A percentile compares a stretch with the other conserved stretches of the same genome.
phyloP scores from a whole-genome alignment of 2,329 filamentous ascomycete genomes.

The Fusarium mundagurra region DNA sequence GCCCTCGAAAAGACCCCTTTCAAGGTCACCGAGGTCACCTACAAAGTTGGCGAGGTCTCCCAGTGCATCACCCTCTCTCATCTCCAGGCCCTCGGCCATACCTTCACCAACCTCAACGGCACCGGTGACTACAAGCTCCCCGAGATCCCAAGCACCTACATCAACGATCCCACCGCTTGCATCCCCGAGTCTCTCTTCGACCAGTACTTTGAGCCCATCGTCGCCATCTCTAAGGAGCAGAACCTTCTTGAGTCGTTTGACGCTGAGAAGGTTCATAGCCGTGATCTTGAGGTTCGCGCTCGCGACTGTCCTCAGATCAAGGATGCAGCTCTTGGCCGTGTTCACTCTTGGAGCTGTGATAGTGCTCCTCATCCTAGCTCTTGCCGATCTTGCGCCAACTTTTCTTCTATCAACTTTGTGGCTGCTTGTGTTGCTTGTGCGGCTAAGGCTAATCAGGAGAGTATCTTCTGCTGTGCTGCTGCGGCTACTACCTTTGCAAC shows the following conservation, averaged over 20 bases:
- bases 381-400: conserved; percentile 23
- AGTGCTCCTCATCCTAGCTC: conserved; percentile 8
- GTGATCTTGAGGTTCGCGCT: conserved; percentile 6
- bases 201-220: conserved; percentile 25
- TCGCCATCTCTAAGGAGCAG: conserved; percentile 20
- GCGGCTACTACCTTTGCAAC: conserved; percentile 16
- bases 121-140: not conserved
- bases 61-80: conserved; percentile 19
- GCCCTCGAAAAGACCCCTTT: not conserved
- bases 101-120: conserved; percentile 2
- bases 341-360: conserved; percentile 9
- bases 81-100: conserved; percentile 22
- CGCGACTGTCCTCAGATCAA: conserved; percentile 15
- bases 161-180: conserved; percentile 16
- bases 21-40: not conserved
- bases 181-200: conserved; percentile 24
- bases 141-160: not conserved
- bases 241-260: conserved; percentile 12
- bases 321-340: not conserved
- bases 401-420: conserved; percentile 16
- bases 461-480: conserved; percentile 23
- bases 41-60: not conserved
- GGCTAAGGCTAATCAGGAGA: conserved; percentile 24
- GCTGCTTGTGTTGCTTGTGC: conserved; percentile 20
- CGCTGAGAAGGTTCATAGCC: not conserved